These are phyloP conservation scores for Calocybe indica DNA, from an alignment of 768 basidiomycete species.

Conservation along the genomic window DNA sequence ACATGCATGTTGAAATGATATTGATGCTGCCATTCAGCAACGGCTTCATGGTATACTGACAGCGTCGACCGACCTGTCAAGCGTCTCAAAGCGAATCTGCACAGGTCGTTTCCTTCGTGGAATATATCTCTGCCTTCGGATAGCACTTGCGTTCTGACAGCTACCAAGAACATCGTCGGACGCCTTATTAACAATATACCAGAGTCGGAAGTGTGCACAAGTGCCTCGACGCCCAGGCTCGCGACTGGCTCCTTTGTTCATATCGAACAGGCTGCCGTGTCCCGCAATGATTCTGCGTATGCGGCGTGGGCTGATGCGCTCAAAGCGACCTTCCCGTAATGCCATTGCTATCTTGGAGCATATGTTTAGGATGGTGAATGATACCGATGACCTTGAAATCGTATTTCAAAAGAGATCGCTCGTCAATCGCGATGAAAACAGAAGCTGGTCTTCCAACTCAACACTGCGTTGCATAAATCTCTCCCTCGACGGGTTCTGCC, in stretches of 20 bases:
- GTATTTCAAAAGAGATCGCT: too few relatives aligned
- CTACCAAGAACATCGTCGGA: slow-evolving; percentile 40
- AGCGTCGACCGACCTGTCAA: slow-evolving; percentile 26
- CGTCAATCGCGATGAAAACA: too few relatives aligned
- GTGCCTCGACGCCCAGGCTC: slow-evolving; percentile 13
- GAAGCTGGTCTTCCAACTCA: too few relatives aligned
- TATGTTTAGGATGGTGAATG: too few relatives aligned
- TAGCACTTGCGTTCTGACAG: slow-evolving; percentile 33
- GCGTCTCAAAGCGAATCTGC: slow-evolving; percentile 25
- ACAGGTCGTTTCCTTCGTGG: slow-evolving; percentile 26
- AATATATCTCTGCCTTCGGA: slow-evolving; percentile 34
- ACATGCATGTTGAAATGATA: background rate
- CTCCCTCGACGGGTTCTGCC: too few relatives aligned
- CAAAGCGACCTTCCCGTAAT: slow-evolving; percentile 19
- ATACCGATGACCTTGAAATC: too few relatives aligned
- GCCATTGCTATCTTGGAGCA: too few relatives aligned
- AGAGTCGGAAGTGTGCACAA: slow-evolving; percentile 21
- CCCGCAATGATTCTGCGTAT: slow-evolving; percentile 18
- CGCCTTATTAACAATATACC: slow-evolving; percentile 34
- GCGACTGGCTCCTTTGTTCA: slow-evolving; percentile 36
- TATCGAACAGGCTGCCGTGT: slow-evolving; percentile 29
- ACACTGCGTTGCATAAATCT: too few relatives aligned
- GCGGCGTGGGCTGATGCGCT: slow-evolving; percentile 29
- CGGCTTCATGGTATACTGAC: slow-evolving; percentile 31
- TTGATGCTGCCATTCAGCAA: background rate